Evolutionary conservation across 345 rosid species (phyloP), one percentile per base, ranked within the genome.

Genomic region (Gossypioides kirkii): DNA sequence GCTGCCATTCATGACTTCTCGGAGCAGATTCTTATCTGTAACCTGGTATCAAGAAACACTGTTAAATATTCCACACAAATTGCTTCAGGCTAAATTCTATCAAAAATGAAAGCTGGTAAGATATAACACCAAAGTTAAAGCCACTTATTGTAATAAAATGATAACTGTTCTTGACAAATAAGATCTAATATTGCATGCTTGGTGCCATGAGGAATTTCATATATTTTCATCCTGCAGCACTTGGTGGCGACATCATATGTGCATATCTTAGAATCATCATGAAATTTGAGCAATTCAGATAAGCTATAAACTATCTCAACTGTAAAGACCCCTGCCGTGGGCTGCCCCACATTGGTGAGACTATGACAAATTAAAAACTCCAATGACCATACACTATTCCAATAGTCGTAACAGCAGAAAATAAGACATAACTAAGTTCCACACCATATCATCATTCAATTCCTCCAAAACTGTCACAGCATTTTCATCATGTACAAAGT

Each of bases 21-120:
- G 86, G 65, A 89, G 96, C 85, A 95, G 85, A 77, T 78, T 67
- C 84, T 89, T 95, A 83, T 95, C 99, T 70, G 99, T 95, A 80
- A 95, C 98, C 99, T 95, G 75, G 77, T 78, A 59, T 64, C 85
- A 83, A 74, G n/a, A 73, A 75, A 75, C 23, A 56, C 2, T 18
- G 53, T 13, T 55, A 64, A 26, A 32, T 70, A 72, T 13, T 59
- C n/a, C n/a, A 9, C 41, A 25, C n/a, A 59, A 59, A 59, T 45
- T 58, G 59, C 20, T 49, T 47, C 61, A 47, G 62, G 70, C 17
- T n/a, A 56, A 58, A 58, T 25, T 3, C 17, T 49, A 58, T 20
- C 69, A 38, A 20, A 4, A 25, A 75, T 0, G 60, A 26, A 23
- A 55, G 49, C 32, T 47, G 43, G 47, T 14, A 62, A 20, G 8